Conservation (phyloP, 2,329 filamentous ascomycete genomes). For the Scedosporium aurantiacum region DNA sequence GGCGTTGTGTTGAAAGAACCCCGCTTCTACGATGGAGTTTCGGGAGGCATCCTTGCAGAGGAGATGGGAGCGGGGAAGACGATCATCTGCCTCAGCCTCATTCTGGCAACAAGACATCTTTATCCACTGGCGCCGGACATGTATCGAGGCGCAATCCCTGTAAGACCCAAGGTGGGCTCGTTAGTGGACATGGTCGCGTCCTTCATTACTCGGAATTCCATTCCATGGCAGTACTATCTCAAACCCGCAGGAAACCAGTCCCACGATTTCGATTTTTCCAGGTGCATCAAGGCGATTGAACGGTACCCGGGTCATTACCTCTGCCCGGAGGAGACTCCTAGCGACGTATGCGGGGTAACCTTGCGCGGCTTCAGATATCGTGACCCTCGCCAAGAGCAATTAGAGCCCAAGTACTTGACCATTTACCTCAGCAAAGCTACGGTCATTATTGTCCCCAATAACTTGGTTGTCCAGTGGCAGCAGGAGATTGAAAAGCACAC, state of each 20-base stretch:
- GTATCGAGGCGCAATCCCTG: slow-evolving; percentile 33
- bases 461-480: slow-evolving; percentile 75
- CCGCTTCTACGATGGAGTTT: slow-evolving; percentile 59
- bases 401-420: slow-evolving; percentile 14
- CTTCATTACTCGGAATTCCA: slow-evolving; percentile 50
- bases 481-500: slow-evolving; percentile 74
- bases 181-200: slow-evolving; percentile 69
- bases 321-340: slow-evolving; percentile 29
- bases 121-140: slow-evolving; percentile 54
- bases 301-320: slow-evolving; percentile 49
- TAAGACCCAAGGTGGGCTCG: slow-evolving; percentile 40
- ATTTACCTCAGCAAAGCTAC: slow-evolving; percentile 59
- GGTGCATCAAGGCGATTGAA: slow-evolving; percentile 45
- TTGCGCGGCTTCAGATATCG: not conserved
- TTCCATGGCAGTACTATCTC: slow-evolving; percentile 62
- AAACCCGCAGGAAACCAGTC: slow-evolving; percentile 31
- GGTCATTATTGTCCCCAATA: slow-evolving; percentile 70
- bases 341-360: slow-evolving; percentile 15
- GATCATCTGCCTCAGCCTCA: slow-evolving; percentile 66
- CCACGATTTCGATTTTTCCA: slow-evolving; percentile 38
- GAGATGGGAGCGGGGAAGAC: slow-evolving; percentile 83
- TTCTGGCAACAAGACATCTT: slow-evolving; percentile 64
- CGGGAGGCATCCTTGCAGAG: slow-evolving; percentile 70
- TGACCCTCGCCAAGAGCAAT: not conserved
- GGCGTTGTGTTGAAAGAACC: slow-evolving; percentile 54